Evolutionary conservation across 345 rosid genomes (phyloP).

Genomic region (Aquilaria sinensis): DNA sequence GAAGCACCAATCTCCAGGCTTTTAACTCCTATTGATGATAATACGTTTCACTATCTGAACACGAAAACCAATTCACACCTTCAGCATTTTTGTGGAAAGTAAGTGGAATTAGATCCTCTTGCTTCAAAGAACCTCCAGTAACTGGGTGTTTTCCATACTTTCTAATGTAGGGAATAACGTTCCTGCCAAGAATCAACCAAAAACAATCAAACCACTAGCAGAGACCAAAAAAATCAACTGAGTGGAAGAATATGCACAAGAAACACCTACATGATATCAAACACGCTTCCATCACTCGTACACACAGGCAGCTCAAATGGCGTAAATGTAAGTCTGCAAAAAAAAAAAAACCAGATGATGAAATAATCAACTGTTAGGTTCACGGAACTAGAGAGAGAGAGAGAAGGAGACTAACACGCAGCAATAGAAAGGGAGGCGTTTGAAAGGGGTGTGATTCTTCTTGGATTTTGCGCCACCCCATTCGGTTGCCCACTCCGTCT

Average conservation of each 20-base stretch:
- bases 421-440: slow-evolving; percentile 93
- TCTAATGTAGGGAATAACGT: slow-evolving; percentile 70
- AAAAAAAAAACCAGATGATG: background rate
- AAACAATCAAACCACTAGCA: slow-evolving; percentile 1
- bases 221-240: background rate
- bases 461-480: slow-evolving; percentile 98
- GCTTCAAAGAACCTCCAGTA: slow-evolving; percentile 67
- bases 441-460: slow-evolving; percentile 68
- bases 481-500: slow-evolving; percentile 97
- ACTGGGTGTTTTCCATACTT: slow-evolving; percentile 90
- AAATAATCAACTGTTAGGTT: background rate
- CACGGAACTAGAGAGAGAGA: background rate
- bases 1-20: background rate
- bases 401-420: slow-evolving; percentile 61
- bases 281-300: slow-evolving; percentile 78
- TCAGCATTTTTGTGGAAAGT: slow-evolving; percentile 80
- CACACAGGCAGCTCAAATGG: slow-evolving; percentile 80
- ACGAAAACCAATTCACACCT: slow-evolving; percentile 33
- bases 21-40: background rate
- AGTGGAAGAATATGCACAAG: background rate
- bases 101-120: slow-evolving; percentile 63
- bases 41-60: background rate
- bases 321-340: slow-evolving; percentile 82
- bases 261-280: slow-evolving; percentile 67
- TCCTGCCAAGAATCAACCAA: slow-evolving; percentile 35